A percentile compares a stretch with the other conserved stretches of the same genome.
phyloP scores from a whole-genome alignment of 2,329 filamentous ascomycete species.

The Curvularia lunata region DNA sequence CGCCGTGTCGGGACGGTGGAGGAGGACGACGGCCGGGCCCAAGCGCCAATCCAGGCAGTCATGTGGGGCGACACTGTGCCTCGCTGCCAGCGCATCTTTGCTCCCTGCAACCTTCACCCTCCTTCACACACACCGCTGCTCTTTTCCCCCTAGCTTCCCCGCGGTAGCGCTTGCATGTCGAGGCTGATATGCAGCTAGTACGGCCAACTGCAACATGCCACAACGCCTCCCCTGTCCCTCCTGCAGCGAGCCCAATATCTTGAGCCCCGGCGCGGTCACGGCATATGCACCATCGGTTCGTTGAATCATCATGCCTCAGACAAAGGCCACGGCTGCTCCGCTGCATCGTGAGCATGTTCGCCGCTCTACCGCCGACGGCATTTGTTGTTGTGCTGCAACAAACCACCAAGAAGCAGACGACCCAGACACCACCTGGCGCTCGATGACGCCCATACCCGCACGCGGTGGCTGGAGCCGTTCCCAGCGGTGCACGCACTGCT shows the following conservation, averaged over 20 bases:
- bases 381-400: slow-evolving; percentile 6
- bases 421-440: slow-evolving; percentile 20
- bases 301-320: slow-evolving; percentile 21
- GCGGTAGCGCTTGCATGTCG: slow-evolving; percentile 21
- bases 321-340: slow-evolving; percentile 14
- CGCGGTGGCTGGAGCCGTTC: slow-evolving; percentile 33
- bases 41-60: slow-evolving; percentile 4
- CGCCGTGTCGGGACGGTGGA: slow-evolving; percentile 5
- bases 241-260: slow-evolving; percentile 38
- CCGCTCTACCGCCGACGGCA: background rate
- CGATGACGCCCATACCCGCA: slow-evolving; percentile 34
- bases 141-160: slow-evolving; percentile 13
- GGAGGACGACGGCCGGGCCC: slow-evolving; percentile 2
- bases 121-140: slow-evolving; percentile 22
- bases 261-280: slow-evolving; percentile 26
- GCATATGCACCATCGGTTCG: slow-evolving; percentile 29
- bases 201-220: slow-evolving; percentile 43
- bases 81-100: slow-evolving; percentile 18
- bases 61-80: slow-evolving; percentile 3
- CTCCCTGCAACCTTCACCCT: slow-evolving; percentile 7
- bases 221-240: slow-evolving; percentile 36
- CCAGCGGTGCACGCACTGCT: slow-evolving; percentile 41
- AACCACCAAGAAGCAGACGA: slow-evolving; percentile 26
- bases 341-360: slow-evolving; percentile 19
- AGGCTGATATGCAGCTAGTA: slow-evolving; percentile 33